Conservation (phyloP, 2,329 filamentous ascomycete species). For the Hypoxylon sp. region DNA sequence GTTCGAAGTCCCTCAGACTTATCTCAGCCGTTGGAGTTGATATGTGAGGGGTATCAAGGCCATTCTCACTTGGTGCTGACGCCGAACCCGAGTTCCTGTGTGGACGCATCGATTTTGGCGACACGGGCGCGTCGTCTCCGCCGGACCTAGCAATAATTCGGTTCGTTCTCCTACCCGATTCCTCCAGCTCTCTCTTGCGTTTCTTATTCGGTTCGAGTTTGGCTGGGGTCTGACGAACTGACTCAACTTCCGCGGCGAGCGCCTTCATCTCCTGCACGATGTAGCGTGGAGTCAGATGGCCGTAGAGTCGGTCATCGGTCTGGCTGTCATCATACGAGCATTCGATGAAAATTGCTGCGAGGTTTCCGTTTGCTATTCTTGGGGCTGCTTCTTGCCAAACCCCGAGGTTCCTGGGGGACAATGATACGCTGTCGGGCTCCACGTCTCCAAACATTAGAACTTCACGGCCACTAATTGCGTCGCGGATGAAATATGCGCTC, state of each 20-base stretch:
- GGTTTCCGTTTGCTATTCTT: conserved; percentile 80
- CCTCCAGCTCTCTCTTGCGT: conserved; percentile 71
- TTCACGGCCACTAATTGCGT: conserved; percentile 78
- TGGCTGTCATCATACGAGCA: conserved; percentile 92
- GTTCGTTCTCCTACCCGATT: conserved; percentile 39
- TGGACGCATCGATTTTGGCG: conserved; percentile 64
- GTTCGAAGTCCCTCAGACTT: conserved; percentile 58
- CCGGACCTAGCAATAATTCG: conserved; percentile 38
- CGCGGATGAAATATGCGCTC: conserved; percentile 93
- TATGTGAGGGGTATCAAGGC: conserved; percentile 60
- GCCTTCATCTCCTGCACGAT: conserved; percentile 82
- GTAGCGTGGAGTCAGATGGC: conserved; percentile 88
- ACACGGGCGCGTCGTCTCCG: conserved; percentile 63
- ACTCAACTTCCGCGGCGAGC: conserved; percentile 79
- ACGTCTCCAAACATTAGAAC: conserved; percentile 96
- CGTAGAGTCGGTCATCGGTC: conserved; percentile 83
- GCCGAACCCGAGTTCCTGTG: conserved; percentile 38
- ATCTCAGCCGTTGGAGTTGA: conserved; percentile 65
- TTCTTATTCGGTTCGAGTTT: conserved; percentile 70
- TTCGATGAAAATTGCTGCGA: conserved; percentile 92
- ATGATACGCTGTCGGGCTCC: conserved; percentile 88
- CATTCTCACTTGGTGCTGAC: conserved; percentile 39
- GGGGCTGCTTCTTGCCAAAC: conserved; percentile 93
- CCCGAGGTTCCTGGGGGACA: conserved; percentile 82
- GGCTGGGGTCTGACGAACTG: conserved; percentile 60